Percentiles rank a stretch among this genome's conserved stretches.
Conservation (phyloP, 2,329 filamentous ascomycete genomes). For the Stachybotrys chartarum region DNA sequence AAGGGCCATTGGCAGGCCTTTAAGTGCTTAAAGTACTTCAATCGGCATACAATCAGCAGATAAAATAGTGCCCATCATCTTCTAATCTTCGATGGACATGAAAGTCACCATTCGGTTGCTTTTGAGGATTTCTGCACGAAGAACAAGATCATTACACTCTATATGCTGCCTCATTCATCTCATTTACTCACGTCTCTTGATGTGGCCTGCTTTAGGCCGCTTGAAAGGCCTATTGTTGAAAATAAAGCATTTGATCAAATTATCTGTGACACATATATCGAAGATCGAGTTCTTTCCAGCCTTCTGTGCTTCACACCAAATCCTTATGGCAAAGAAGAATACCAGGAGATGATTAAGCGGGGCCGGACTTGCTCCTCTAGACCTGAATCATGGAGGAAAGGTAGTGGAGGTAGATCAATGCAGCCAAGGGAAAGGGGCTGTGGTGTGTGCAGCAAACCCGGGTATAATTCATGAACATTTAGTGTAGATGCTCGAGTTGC, state of each 20-base stretch:
- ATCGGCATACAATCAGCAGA: neutral
- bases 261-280: constrained; percentile 2
- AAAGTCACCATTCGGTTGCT: neutral
- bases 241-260: constrained; percentile 19
- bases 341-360: constrained; percentile 19
- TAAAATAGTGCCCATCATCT: neutral
- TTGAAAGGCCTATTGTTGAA: constrained; percentile 23
- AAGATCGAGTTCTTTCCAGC: neutral
- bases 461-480: neutral
- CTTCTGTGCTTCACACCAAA: constrained; percentile 9
- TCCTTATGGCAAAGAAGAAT: constrained; percentile 18
- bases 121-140: neutral
- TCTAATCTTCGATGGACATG: neutral
- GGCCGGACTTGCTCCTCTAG: constrained; percentile 21
- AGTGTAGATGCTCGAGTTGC: constrained; percentile 12
- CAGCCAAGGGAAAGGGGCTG: neutral
- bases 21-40: neutral
- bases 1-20: neutral
- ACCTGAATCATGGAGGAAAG: constrained; percentile 4
- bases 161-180: constrained; percentile 3
- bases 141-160: neutral
- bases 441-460: neutral
- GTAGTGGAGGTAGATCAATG: neutral
- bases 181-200: neutral
- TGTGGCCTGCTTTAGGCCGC: constrained; percentile 24